Evolutionary conservation across 345 rosid species (phyloP).

Genomic region (Boechera divaricarpa): DNA sequence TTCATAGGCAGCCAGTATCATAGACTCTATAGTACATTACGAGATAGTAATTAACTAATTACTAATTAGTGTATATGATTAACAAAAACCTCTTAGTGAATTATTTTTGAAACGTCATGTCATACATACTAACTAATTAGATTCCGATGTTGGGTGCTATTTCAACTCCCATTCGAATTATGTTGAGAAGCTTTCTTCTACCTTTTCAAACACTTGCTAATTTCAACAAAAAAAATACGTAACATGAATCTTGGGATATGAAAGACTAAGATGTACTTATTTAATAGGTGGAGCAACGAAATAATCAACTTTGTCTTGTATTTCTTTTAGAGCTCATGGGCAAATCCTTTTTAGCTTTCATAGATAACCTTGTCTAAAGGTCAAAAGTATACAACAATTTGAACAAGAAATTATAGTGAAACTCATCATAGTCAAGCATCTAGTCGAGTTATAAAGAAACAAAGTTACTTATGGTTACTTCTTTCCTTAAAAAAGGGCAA

Average conservation of each 20-base stretch:
- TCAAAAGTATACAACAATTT: background rate
- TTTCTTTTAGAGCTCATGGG: background rate
- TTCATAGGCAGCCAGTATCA: no score
- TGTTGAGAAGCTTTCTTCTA: background rate
- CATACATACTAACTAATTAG: no score
- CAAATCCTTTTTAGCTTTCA: background rate
- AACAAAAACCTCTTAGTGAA: no score
- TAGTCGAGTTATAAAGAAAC: background rate
- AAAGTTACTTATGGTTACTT: background rate
- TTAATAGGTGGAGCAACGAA: background rate
- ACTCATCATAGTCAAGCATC: background rate
- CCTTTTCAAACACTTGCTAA: no score
- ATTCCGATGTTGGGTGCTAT: no score
- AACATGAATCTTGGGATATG: background rate
- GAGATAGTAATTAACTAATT: no score
- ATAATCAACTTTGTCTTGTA: background rate
- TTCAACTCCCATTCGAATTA: background rate
- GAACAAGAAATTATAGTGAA: background rate
- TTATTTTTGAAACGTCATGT: no score
- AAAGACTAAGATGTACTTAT: background rate
- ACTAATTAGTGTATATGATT: no score
- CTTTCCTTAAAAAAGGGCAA: background rate
- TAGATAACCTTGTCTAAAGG: background rate
- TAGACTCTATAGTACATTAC: no score
- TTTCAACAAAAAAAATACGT: no score